A percentile compares a stretch with the other conserved stretches of the same genome.
Evolutionary conservation across 2,329 filamentous ascomycete genomes (phyloP).

Genomic region (Pseudogymnoascus sp.): DNA sequence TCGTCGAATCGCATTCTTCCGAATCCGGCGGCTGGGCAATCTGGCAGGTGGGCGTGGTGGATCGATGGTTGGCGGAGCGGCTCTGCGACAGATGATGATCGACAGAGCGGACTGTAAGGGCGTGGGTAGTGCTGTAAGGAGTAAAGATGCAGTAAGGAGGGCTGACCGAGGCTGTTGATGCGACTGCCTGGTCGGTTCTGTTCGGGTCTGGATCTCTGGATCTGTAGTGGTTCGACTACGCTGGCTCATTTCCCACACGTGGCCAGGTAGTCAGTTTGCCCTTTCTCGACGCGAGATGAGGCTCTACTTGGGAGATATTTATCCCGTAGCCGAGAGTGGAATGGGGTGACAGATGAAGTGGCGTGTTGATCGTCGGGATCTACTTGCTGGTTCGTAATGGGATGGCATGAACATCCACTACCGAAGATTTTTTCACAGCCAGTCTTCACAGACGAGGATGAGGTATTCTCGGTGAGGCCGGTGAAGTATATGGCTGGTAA

Average conservation of each 20-base stretch:
- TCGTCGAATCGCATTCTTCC: neutral
- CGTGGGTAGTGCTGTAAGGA: neutral
- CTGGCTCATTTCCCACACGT: neutral
- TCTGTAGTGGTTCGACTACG: neutral
- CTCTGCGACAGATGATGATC: conserved; percentile 1
- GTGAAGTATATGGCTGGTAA: neutral
- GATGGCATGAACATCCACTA: neutral
- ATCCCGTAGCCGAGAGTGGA: neutral
- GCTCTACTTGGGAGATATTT: neutral
- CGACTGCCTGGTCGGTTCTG: neutral
- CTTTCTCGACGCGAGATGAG: neutral
- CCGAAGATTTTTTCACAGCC: neutral
- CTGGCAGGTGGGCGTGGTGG: neutral
- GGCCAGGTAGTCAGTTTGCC: neutral
- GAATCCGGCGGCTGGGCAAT: neutral
- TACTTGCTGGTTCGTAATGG: neutral
- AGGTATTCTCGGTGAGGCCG: neutral
- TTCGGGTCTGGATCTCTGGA: neutral
- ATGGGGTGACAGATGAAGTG: conserved; percentile 1
- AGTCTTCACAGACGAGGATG: neutral
- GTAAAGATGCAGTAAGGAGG: neutral
- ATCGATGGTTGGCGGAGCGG: conserved; percentile 1
- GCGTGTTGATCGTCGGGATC: neutral
- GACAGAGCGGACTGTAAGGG: neutral
- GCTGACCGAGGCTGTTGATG: neutral